Evolutionary conservation across 495 filamentous ascomycete species (phyloP).

Genomic region (Viridothelium virens): DNA sequence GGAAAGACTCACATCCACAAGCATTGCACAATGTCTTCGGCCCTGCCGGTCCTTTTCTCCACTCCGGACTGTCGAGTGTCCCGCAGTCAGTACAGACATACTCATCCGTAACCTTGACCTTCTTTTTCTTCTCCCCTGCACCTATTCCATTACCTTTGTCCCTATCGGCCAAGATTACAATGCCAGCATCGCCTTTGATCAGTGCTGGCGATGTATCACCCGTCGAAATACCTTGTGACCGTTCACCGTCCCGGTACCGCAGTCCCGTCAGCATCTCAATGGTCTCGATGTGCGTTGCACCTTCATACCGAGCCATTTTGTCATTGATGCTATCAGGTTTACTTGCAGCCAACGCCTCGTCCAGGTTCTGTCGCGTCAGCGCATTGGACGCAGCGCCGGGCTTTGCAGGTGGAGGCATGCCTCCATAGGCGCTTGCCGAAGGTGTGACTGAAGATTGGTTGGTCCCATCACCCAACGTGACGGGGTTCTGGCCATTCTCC

Average conservation of each 20-base stretch:
- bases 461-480: neutral
- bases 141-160: conserved; percentile 52
- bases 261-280: conserved; percentile 94
- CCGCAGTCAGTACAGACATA: conserved; percentile 97
- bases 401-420: conserved; percentile 64
- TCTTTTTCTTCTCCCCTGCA: conserved; percentile 83
- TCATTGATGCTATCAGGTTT: conserved; percentile 66
- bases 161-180: conserved; percentile 61
- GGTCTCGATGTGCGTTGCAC: conserved; percentile 67
- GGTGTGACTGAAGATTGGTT: conserved; percentile 8
- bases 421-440: conserved; percentile 30
- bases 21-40: conserved; percentile 98
- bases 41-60: conserved; percentile 88
- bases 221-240: conserved; percentile 80
- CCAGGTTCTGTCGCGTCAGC: conserved; percentile 69
- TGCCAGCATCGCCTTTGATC: conserved; percentile 78
- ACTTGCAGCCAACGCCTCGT: conserved; percentile 62
- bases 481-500: neutral
- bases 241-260: conserved; percentile 79
- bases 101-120: conserved; percentile 81
- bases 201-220: conserved; percentile 70
- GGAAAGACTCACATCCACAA: conserved; percentile 61
- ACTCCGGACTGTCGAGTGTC: conserved; percentile 76
- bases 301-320: conserved; percentile 69
- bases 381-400: conserved; percentile 52